These are phyloP conservation scores for Vicia sativa DNA, from an alignment of 306 rosid genomes.

Conservation along the genomic window DNA sequence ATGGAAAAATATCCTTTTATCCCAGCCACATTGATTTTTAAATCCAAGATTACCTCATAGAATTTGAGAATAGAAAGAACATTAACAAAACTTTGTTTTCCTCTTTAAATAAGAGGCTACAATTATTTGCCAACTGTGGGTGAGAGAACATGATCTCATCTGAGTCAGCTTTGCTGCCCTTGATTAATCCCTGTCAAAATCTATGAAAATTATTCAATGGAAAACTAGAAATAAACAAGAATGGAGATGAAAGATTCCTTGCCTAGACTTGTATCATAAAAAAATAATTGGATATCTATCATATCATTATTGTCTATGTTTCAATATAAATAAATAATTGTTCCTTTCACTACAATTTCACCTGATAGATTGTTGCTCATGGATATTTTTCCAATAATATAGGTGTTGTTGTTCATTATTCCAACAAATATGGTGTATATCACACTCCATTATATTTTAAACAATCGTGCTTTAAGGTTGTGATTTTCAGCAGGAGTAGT, in stretches of 20 bases:
- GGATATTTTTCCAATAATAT: constrained; percentile 28
- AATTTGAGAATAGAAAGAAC: constrained; percentile 10
- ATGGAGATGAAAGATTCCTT: constrained; percentile 13
- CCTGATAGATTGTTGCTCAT: constrained; percentile 8
- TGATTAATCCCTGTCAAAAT: constrained; percentile 14
- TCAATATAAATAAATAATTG: constrained; percentile 16
- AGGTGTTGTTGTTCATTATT: constrained; percentile 6
- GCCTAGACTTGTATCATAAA: not conserved
- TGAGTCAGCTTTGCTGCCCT: constrained; percentile 12
- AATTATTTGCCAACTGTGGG: constrained; percentile 18
- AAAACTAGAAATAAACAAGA: constrained; percentile 26
- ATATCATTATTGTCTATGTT: constrained; percentile 13
- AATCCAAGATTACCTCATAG: constrained; percentile 14
- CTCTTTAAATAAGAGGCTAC: not conserved
- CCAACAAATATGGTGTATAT: constrained; percentile 15
- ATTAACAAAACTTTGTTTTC: constrained; percentile 4
- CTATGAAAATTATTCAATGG: constrained; percentile 9
- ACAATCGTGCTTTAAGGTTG: constrained; percentile 4
- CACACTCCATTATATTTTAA: constrained; percentile 4
- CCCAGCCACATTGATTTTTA: constrained; percentile 13
- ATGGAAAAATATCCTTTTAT: constrained; percentile 7
- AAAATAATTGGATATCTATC: constrained; percentile 20
- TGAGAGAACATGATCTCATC: constrained; percentile 23
- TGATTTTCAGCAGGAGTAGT: constrained; percentile 7
- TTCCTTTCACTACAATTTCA: constrained; percentile 22